Base-by-base conservation (phyloP, 768 basidiomycete genomes). In the Tricholoma saponaceum region DNA sequence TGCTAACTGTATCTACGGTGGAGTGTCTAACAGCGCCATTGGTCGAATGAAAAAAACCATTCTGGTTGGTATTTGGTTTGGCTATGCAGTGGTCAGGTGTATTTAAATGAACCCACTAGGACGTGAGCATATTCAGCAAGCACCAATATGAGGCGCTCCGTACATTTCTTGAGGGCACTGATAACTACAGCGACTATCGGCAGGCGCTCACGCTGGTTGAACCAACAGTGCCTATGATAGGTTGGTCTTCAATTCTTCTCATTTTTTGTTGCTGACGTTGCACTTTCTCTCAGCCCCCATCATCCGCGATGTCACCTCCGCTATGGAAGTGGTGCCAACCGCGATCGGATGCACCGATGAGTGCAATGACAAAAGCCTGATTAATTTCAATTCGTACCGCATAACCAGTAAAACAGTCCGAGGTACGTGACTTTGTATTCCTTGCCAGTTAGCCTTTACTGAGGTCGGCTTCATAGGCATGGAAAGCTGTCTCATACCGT, bases 401-500 rank as follows among this genome's bases (percentile, higher is more conserved):
- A 66, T 72, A 6, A 65, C 76, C 33, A 65, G 69, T 5, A 76
- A 75, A 64, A 78, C 74, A 10, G 74, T 79, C 16, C 68, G 73
- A 58, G 70, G 79, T 79, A 56, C 49, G 63, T 39, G 33, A 13
- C 5, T n/a, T 28, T 14, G n/a, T 16, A 41, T 32, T 46, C 54
- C 22, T 30, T 50, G 26, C 47, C 18, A 5, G 13, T 18, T 4
- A 23, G 22, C 33, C 5, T 44, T 28, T 18, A 32, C 16, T 30
- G 22, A 32, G 28, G 14, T 10, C 6, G 1, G 55, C 51, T 28
- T 41, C 39, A 26, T 57, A 82, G 81, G 67, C 3, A 77, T 83
- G 73, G 80, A 83, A 57, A 72, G 70, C 50, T 78, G 76, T 23
- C 76, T 80, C 28, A 65, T 75, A 5, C 74, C 74, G 4, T 82